Evolutionary conservation across 208 protist genomes (phyloP).

Genomic region (Tritrichomonas musculus): DNA sequence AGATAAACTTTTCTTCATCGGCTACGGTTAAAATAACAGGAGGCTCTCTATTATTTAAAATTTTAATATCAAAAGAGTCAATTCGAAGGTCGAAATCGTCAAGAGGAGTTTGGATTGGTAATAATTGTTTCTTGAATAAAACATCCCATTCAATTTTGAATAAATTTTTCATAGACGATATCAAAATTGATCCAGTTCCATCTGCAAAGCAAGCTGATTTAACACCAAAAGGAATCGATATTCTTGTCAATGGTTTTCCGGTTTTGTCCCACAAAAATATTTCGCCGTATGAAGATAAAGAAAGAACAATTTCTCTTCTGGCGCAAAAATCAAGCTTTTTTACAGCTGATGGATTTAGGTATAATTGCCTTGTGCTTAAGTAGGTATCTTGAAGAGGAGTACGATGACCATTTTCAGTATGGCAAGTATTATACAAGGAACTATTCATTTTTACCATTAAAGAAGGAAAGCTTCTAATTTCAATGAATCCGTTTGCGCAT

Average conservation of each 20-base stretch:
- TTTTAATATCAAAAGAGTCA: no score
- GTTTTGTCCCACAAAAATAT: background rate
- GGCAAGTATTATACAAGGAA: background rate
- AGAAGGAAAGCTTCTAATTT: background rate
- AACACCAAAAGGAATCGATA: background rate
- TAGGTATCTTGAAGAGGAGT: no score
- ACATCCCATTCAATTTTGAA: background rate
- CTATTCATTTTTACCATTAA: background rate
- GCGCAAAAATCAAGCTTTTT: background rate
- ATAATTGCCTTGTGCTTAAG: no score
- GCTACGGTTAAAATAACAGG: no score
- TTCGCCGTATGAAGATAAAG: background rate
- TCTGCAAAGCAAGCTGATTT: background rate
- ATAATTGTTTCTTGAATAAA: background rate
- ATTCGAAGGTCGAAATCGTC: no score
- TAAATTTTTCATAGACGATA: background rate
- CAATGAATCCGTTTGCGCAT: background rate
- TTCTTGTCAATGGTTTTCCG: background rate
- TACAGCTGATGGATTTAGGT: background rate
- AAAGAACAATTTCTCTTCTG: background rate
- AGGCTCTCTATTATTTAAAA: no score
- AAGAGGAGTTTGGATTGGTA: no score
- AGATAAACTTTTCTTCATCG: no score
- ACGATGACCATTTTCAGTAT: background rate
- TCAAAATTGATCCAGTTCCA: background rate